Evolutionary conservation across 1,284 basidiomycete genomes (phyloP), one percentile per base, ranked within the genome.

Genomic region (Ganoderma meredithae): DNA sequence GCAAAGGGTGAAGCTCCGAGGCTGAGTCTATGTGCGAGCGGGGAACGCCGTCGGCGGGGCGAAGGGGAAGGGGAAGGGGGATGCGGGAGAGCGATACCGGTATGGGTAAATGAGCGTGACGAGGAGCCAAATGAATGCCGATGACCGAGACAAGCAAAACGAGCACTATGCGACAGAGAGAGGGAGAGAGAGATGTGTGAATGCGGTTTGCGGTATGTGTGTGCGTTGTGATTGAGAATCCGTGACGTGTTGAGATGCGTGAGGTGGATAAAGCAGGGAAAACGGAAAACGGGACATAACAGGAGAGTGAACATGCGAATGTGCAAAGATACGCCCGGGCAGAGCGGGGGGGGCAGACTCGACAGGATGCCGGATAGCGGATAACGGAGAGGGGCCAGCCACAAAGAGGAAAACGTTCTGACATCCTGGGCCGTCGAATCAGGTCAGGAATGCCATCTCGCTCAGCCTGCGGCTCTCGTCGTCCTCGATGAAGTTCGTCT

Each of bases 391-490:
- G 19, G 27, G 22, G 22, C 17, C 47, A 9, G 36, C 36, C 36
- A 39, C 36, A 10, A 39, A 53, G 36, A 53, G 44, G n/a, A 44
- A 17, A 39, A 10, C 31, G 19, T 22, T 52, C 47, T 19, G 43
- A n/a, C 43, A 44, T 44, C 36, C 36, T 10, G 36, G 43, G 19
- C 7, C 8, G 43, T 8, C 19, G 8, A 19, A 49, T 83, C 83
- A 70, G 22, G 62, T 68, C 73, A 92, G 79, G 76, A 92, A 92
- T 67, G 90, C 90, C 75, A 91, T 78, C 81, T 92, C 91, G 65
- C 87, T 87, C 81, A 92, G 79, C 76, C 89, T 79, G 76, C 90
- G 80, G 71, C 82, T 85, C 81, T 92, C 90, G 27, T 86, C 88
- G 73, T 92, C 89, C 76, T 87, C 80, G 60, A 92, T 91, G 52